Conservation (phyloP, 2,329 filamentous ascomycete species). For the Aureobasidium uvarum region DNA sequence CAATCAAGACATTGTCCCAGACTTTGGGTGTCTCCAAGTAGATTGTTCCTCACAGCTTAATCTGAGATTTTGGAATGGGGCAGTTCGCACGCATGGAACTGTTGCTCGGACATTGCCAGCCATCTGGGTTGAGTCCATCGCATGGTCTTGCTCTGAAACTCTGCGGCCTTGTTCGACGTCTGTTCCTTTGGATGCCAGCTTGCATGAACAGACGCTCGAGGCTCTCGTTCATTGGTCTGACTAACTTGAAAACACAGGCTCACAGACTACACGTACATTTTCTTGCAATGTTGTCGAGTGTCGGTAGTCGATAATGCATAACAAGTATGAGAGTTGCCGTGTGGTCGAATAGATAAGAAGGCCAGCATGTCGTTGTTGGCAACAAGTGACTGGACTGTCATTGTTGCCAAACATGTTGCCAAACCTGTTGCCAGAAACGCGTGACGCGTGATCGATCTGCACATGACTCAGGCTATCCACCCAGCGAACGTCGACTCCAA, state of each 20-base stretch:
- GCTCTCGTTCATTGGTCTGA: background rate
- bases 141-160: background rate
- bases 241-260: too few relatives aligned
- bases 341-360: background rate
- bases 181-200: background rate
- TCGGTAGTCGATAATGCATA: background rate
- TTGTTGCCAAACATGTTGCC: too few relatives aligned
- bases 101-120: constrained; percentile 1
- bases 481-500: background rate
- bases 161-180: background rate
- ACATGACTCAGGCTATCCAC: background rate
- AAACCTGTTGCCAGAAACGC: background rate
- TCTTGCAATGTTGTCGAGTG: background rate
- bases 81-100: background rate
- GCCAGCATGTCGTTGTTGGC: background rate
- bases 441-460: background rate
- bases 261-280: too few relatives aligned
- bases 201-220: constrained; percentile 12
- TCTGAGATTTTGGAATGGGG: background rate
- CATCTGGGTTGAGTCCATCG: background rate
- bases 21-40: background rate
- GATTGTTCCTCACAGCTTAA: background rate
- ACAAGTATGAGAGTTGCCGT: background rate
- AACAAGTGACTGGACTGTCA: background rate
- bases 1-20: background rate